phyloP scores from a whole-genome alignment of 2,329 filamentous ascomycete species.

The Penicillium decumbens region DNA sequence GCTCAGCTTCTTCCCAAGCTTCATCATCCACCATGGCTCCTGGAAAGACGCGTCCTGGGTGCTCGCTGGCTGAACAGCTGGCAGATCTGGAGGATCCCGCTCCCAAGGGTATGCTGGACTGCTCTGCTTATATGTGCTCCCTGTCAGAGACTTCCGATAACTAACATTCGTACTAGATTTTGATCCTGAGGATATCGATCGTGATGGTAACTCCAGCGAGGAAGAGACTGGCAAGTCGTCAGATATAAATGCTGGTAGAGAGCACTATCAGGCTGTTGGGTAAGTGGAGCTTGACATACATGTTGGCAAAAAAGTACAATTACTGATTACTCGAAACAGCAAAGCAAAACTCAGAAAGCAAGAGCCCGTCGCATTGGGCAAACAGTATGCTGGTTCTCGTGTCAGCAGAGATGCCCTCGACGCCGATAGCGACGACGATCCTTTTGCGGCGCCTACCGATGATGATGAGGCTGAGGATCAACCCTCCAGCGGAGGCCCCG shows the following conservation, averaged over 20 bases:
- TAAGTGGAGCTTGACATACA: constrained; percentile 33
- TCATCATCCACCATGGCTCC: constrained; percentile 24
- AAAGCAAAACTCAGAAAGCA: constrained; percentile 80
- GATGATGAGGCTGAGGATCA: constrained; percentile 19
- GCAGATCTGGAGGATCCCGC: constrained; percentile 59
- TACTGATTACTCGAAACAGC: constrained; percentile 37
- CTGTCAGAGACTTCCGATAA: not conserved
- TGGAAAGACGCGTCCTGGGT: constrained; percentile 49
- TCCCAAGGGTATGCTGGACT: constrained; percentile 52
- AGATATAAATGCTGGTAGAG: constrained; percentile 59
- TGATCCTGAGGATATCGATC: constrained; percentile 68
- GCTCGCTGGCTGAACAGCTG: constrained; percentile 56
- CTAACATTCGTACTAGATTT: constrained; percentile 55
- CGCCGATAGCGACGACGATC: constrained; percentile 51
- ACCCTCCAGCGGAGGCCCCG: constrained; percentile 11
- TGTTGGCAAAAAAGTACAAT: constrained; percentile 1
- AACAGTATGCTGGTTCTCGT: constrained; percentile 72
- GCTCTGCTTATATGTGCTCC: not conserved
- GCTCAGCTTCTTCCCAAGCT: constrained; percentile 7
- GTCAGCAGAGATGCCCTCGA: constrained; percentile 67
- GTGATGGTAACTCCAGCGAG: constrained; percentile 53
- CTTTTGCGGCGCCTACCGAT: constrained; percentile 36
- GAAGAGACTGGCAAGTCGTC: constrained; percentile 49
- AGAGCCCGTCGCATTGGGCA: constrained; percentile 64
- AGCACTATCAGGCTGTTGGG: constrained; percentile 80